Evolutionary conservation across 2,329 filamentous ascomycete species (phyloP), one percentile per base, ranked within the genome.

Genomic region (Daldinia sp.): DNA sequence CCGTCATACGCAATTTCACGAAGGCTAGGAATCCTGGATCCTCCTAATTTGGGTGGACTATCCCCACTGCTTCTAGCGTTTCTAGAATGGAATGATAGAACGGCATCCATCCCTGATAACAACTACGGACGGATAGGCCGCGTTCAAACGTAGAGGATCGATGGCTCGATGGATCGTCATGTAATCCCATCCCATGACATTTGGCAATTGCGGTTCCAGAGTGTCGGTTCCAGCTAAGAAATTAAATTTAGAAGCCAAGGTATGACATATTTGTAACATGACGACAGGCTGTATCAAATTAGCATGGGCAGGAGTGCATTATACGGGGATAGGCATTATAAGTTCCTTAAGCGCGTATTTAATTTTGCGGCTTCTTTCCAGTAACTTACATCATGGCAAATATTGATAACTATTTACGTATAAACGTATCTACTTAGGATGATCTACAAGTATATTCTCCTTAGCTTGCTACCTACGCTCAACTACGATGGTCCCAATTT

Each of bases 1-100:
- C 68, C 67, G 67, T 60, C 53, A 53, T 56, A 44, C 51, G 55
- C 23, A 69, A 63, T 65, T 58, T 63, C 58, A 60, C 60, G 59
- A 28, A 65, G 44, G 51, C 51, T 35, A 42, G 37, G 13, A 56
- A 48, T 59, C 56, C 33, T 23, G 20, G 42, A 63, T 64, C 60
- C 60, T 60, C 53, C n/a, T 33, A 35, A 28, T 39, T 44, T 6
- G 23, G 13, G 42, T 54, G 50, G 55, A 51, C 15, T 54, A 33
- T 63, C 58, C 62, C 63, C 67, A 67, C 67, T 67, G 63, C 67
- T 72, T 70, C 69, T 69, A 71, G 66, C 57, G 63, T 48, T 71
- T 71, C 69, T 72, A 72, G 69, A 70, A 72, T 48, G 51, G 58
- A 51, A 60, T 62, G 39, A 59, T 28, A 50, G 28, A 59, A 59